Conservation (phyloP, 2,329 filamentous ascomycete species). For the Penicillium sp. region DNA sequence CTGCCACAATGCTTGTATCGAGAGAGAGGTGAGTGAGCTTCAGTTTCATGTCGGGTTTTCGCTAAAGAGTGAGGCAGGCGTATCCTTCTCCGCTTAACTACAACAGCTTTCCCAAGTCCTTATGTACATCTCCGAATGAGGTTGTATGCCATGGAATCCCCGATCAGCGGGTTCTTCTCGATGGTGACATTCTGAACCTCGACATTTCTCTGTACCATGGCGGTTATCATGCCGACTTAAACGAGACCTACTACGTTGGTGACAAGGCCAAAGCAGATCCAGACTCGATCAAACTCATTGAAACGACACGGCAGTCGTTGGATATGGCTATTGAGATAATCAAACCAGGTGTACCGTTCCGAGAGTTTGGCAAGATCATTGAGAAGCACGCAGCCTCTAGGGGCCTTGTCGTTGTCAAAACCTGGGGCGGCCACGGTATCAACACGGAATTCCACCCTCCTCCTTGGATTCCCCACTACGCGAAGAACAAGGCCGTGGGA, state of each 20-base stretch:
- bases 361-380: slow-evolving; percentile 85
- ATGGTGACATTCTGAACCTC: slow-evolving; percentile 92
- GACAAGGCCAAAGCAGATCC: slow-evolving; percentile 74
- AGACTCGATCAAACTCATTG: slow-evolving; percentile 78
- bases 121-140: slow-evolving; percentile 89
- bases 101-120: slow-evolving; percentile 88
- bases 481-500: slow-evolving; percentile 90
- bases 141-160: slow-evolving; percentile 96
- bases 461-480: slow-evolving; percentile 90
- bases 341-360: slow-evolving; percentile 81
- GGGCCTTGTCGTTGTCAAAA: slow-evolving; percentile 78
- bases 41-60: neutral
- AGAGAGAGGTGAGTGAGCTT: slow-evolving; percentile 63
- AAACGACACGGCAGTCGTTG: slow-evolving; percentile 78
- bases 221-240: slow-evolving; percentile 87
- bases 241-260: slow-evolving; percentile 94
- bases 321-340: slow-evolving; percentile 80
- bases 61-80: slow-evolving; percentile 54
- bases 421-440: slow-evolving; percentile 90
- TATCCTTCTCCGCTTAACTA: slow-evolving; percentile 92
- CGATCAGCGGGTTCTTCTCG: slow-evolving; percentile 74
- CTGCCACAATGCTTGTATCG: slow-evolving; percentile 85
- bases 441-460: slow-evolving; percentile 85
- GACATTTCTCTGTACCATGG: slow-evolving; percentile 87
- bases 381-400: slow-evolving; percentile 81